These are phyloP conservation scores for Candida coquimbonensis DNA, from an alignment of 805 yeast genomes.

Conservation along the genomic window DNA sequence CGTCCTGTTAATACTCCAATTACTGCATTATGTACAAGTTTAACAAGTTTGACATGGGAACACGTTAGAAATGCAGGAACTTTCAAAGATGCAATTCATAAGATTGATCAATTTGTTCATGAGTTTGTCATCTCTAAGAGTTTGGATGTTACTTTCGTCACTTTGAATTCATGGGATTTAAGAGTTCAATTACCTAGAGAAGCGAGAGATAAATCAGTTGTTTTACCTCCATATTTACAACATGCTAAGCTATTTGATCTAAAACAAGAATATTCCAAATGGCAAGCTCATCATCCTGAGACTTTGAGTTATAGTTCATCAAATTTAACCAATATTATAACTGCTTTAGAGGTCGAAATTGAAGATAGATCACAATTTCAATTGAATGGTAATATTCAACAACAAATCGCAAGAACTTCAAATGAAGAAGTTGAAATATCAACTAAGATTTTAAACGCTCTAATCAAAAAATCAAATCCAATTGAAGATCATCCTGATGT, in stretches of 20 bases:
- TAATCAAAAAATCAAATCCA: slow-evolving; percentile 42
- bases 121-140: slow-evolving; percentile 34
- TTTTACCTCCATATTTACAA: slow-evolving; percentile 67
- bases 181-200: slow-evolving; percentile 76
- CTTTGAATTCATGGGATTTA: slow-evolving; percentile 62
- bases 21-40: slow-evolving; percentile 46
- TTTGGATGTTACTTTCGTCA: slow-evolving; percentile 56
- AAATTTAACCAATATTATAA: slow-evolving; percentile 21
- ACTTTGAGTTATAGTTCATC: slow-evolving; percentile 26
- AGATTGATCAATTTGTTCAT: slow-evolving; percentile 45
- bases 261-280: slow-evolving; percentile 61
- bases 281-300: slow-evolving; percentile 62
- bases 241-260: slow-evolving; percentile 74
- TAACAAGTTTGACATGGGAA: slow-evolving; percentile 54
- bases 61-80: slow-evolving; percentile 48
- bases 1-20: slow-evolving; percentile 62
- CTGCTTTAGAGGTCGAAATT: slow-evolving; percentile 24
- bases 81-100: slow-evolving; percentile 55
- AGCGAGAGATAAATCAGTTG: slow-evolving; percentile 67
- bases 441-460: slow-evolving; percentile 36
- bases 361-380: slow-evolving; percentile 11
- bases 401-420: slow-evolving; percentile 33
- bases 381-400: slow-evolving; percentile 11
- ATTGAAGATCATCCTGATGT: slow-evolving; percentile 45
- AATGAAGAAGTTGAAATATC: slow-evolving; percentile 39